Evolutionary conservation across 176 grass and related monocot species (phyloP).

Genomic region (Saccharum officinarum): DNA sequence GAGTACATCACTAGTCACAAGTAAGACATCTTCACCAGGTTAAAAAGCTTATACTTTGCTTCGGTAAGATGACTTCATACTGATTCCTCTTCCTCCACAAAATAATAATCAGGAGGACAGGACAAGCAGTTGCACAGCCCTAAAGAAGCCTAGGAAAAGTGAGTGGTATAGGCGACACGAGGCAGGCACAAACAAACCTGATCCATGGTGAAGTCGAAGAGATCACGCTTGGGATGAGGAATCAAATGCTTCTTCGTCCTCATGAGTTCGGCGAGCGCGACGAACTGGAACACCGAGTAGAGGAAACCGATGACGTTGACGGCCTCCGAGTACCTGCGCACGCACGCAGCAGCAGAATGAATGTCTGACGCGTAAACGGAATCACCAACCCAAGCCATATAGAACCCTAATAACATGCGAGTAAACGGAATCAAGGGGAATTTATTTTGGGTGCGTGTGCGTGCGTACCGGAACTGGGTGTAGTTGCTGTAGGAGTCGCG

Average conservation of each 20-base stretch:
- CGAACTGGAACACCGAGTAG: conserved; percentile 75
- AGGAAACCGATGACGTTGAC: conserved; percentile 91
- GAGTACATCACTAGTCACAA: conserved; percentile 25
- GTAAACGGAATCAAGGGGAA: neutral
- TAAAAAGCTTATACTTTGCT: conserved; percentile 44
- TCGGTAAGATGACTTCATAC: conserved; percentile 14
- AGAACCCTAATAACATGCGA: neutral
- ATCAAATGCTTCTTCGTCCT: conserved; percentile 65
- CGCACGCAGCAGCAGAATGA: neutral
- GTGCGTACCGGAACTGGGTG: conserved; percentile 67
- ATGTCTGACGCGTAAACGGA: neutral
- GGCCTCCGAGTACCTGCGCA: conserved; percentile 70
- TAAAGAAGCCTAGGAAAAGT: conserved; percentile 33
- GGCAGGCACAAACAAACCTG: conserved; percentile 55
- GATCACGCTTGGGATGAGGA: conserved; percentile 46
- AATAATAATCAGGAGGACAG: conserved; percentile 26
- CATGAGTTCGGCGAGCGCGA: conserved; percentile 35
- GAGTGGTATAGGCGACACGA: neutral
- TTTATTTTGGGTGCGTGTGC: neutral
- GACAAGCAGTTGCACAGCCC: conserved; percentile 35
- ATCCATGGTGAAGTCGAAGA: conserved; percentile 94
- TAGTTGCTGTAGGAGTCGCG: conserved; percentile 75
- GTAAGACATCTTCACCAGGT: conserved; percentile 24
- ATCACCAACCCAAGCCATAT: neutral
- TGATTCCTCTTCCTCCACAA: conserved; percentile 10